phyloP scores from a whole-genome alignment of 2,329 filamentous ascomycete genomes.

The Penicillium sp. region DNA sequence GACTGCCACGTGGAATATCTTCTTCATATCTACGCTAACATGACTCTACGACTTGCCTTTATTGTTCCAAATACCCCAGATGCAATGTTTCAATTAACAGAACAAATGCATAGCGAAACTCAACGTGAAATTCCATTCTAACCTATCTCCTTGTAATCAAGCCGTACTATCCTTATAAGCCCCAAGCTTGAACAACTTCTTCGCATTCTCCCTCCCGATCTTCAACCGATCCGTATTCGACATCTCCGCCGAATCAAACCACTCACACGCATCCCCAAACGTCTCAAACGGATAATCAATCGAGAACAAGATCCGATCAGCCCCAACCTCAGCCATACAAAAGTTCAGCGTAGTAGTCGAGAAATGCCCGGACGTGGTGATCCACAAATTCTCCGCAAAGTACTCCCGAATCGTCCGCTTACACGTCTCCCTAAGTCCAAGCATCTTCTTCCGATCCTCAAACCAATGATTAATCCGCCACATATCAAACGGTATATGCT shows the following conservation, averaged over 20 bases:
- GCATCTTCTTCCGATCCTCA: conserved; percentile 39
- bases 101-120: background rate
- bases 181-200: conserved; percentile 41
- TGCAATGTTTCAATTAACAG: background rate
- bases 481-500: conserved; percentile 52
- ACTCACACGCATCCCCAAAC: conserved; percentile 43
- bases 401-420: conserved; percentile 48
- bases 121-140: background rate
- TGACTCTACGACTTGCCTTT: background rate
- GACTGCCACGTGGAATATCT: background rate
- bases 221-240: conserved; percentile 38
- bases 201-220: conserved; percentile 50
- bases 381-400: conserved; percentile 44
- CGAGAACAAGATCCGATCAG: conserved; percentile 42
- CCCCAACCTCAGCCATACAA: conserved; percentile 40
- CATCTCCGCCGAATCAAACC: conserved; percentile 44
- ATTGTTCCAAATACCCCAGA: background rate
- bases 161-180: conserved; percentile 34
- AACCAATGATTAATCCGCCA: conserved; percentile 49
- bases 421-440: conserved; percentile 39
- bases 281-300: conserved; percentile 45
- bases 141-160: background rate
- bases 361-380: conserved; percentile 44
- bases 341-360: conserved; percentile 41
- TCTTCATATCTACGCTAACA: background rate